These are phyloP conservation scores for Ophiostoma montium DNA, from an alignment of 2,329 filamentous ascomycete genomes.

Conservation along the genomic window DNA sequence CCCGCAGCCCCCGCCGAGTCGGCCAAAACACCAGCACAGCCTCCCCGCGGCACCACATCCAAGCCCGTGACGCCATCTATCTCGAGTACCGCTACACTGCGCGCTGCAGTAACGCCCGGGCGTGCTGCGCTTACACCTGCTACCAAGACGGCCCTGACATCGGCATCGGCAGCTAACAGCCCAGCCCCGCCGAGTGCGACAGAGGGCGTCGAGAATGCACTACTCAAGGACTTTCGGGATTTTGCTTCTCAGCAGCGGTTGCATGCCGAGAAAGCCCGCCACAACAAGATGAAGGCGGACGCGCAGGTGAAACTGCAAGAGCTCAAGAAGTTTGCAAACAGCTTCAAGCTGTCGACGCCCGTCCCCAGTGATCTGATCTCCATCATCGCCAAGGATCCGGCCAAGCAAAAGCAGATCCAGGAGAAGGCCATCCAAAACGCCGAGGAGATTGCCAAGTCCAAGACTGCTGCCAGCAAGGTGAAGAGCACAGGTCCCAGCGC, in stretches of 20 bases:
- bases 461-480: slow-evolving; percentile 16
- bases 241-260: slow-evolving; percentile 45
- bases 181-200: slow-evolving; percentile 36
- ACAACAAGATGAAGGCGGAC: slow-evolving; percentile 51
- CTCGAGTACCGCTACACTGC: slow-evolving; percentile 8
- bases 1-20: slow-evolving; percentile 1
- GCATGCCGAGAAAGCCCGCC: slow-evolving; percentile 41
- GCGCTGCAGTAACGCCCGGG: slow-evolving; percentile 24
- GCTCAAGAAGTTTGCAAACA: slow-evolving; percentile 84
- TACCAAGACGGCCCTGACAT: slow-evolving; percentile 18
- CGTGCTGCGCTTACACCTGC: slow-evolving; percentile 27
- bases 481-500: slow-evolving; percentile 5
- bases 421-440: slow-evolving; percentile 70
- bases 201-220: slow-evolving; percentile 46
- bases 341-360: slow-evolving; percentile 86
- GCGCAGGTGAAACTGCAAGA: slow-evolving; percentile 90
- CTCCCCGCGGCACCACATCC: background rate
- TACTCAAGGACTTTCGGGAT: slow-evolving; percentile 47
- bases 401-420: slow-evolving; percentile 85
- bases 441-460: slow-evolving; percentile 42
- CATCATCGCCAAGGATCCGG: slow-evolving; percentile 93
- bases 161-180: slow-evolving; percentile 13
- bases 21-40: slow-evolving; percentile 1
- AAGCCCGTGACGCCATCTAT: slow-evolving; percentile 2
- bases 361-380: slow-evolving; percentile 84